phyloP scores from a whole-genome alignment of 371 early-diverging fungal species.

The Mucor racemosus region DNA sequence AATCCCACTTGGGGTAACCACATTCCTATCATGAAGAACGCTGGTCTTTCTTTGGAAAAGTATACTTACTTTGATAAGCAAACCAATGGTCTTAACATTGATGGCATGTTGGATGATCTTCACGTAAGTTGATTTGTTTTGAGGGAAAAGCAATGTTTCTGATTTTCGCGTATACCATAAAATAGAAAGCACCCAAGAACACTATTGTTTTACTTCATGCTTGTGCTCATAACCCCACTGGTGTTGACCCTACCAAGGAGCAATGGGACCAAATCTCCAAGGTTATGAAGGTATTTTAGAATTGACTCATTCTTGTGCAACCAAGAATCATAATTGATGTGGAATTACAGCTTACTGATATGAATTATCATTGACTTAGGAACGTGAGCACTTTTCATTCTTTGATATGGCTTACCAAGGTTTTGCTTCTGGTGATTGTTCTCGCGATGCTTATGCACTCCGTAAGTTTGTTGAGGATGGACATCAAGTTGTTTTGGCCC shows the following conservation, averaged over 20 bases:
- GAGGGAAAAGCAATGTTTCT: not conserved
- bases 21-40: slow-evolving; percentile 90
- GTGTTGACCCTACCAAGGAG: slow-evolving; percentile 89
- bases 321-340: slow-evolving; percentile 4
- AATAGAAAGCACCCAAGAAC: slow-evolving; percentile 80
- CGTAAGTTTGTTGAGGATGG: slow-evolving; percentile 91
- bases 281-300: slow-evolving; percentile 65
- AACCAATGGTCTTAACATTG: slow-evolving; percentile 93
- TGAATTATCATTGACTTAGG: slow-evolving; percentile 32
- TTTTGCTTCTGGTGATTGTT: slow-evolving; percentile 94
- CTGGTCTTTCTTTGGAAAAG: slow-evolving; percentile 84
- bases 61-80: slow-evolving; percentile 95
- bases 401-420: slow-evolving; percentile 99
- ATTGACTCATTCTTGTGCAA: slow-evolving; percentile 16
- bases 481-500: slow-evolving; percentile 84
- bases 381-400: slow-evolving; percentile 88
- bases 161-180: not conserved
- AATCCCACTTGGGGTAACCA: slow-evolving; percentile 99
- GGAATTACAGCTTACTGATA: not conserved
- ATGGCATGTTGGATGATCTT: slow-evolving; percentile 87
- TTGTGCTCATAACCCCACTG: slow-evolving; percentile 98
- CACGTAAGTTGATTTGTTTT: slow-evolving; percentile 25
- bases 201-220: slow-evolving; percentile 95
- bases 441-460: slow-evolving; percentile 92
- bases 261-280: slow-evolving; percentile 93